phyloP scores from a whole-genome alignment of 345 rosid species.

The Lenwebbia sp. region DNA sequence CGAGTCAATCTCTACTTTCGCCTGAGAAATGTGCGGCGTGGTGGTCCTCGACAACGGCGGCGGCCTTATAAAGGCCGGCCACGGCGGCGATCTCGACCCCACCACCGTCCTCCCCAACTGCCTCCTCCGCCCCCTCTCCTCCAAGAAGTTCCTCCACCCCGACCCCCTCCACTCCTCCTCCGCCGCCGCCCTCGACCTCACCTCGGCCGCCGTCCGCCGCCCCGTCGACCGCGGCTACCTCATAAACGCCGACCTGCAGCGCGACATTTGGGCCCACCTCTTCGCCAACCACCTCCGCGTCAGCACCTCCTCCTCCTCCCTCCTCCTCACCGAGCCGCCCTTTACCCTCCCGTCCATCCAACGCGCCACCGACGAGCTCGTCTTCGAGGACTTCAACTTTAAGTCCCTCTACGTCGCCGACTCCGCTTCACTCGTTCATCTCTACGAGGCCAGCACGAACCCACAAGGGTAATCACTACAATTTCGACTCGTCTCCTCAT shows the following conservation, averaged over 20 bases:
- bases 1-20: background rate
- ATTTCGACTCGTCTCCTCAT: background rate
- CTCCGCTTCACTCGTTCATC: slow-evolving; percentile 67
- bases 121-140: slow-evolving; percentile 69
- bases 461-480: slow-evolving; percentile 12
- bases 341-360: slow-evolving; percentile 66
- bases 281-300: slow-evolving; percentile 50
- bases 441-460: slow-evolving; percentile 65
- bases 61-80: too few relatives aligned
- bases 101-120: slow-evolving; percentile 62
- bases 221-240: slow-evolving; percentile 95
- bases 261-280: slow-evolving; percentile 86
- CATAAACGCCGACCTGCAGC: slow-evolving; percentile 73
- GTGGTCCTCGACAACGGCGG: slow-evolving; percentile 97
- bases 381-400: slow-evolving; percentile 88
- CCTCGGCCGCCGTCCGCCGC: slow-evolving; percentile 82
- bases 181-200: slow-evolving; percentile 18
- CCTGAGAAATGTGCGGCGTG: slow-evolving; percentile 7
- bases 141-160: slow-evolving; percentile 65
- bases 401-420: slow-evolving; percentile 52
- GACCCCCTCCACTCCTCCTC: slow-evolving; percentile 2
- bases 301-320: slow-evolving; percentile 43
- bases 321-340: slow-evolving; percentile 74
- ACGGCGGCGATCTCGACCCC: slow-evolving; percentile 86
- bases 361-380: slow-evolving; percentile 78